Percentiles rank a stretch among this genome's conserved stretches.
Evolutionary conservation across 768 basidiomycete species (phyloP).

Genomic region (Gloeopeniophorella convolvens): DNA sequence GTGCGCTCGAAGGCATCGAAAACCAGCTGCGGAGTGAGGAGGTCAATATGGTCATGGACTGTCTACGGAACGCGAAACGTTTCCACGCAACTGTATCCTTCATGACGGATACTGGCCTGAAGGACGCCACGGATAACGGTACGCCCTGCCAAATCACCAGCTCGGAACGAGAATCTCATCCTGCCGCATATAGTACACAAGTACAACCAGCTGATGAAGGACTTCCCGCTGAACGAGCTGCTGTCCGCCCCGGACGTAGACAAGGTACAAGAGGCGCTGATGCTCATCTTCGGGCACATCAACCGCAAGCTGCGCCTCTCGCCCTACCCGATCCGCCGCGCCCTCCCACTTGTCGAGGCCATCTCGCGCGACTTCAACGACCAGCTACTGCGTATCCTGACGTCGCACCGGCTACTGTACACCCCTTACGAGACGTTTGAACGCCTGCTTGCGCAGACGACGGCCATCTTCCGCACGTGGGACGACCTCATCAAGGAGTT

Average conservation of each 20-base stretch:
- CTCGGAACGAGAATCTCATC: neutral
- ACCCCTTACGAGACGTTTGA: constrained; percentile 95
- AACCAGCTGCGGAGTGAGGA: constrained; percentile 87
- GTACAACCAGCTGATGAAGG: constrained; percentile 98
- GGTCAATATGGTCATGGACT: constrained; percentile 89
- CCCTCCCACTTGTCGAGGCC: constrained; percentile 94
- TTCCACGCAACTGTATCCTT: constrained; percentile 98
- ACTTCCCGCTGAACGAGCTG: constrained; percentile 95
- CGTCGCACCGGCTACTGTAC: constrained; percentile 86
- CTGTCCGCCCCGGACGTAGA: constrained; percentile 94
- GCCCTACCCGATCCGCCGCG: constrained; percentile 93
- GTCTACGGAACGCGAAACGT: constrained; percentile 90
- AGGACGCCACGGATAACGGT: constrained; percentile 88
- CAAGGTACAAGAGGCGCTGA: constrained; percentile 86
- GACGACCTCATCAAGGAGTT: constrained; percentile 62
- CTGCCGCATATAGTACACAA: constrained; percentile 65
- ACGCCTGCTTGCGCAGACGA: constrained; percentile 66
- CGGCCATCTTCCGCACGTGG: constrained; percentile 57
- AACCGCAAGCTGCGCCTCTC: constrained; percentile 94
- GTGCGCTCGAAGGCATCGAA: constrained; percentile 90
- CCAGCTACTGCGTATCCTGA: constrained; percentile 85
- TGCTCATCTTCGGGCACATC: constrained; percentile 86
- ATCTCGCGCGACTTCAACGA: constrained; percentile 98
- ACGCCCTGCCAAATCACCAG: constrained; percentile 25
- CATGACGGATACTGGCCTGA: constrained; percentile 94